Evolutionary conservation across 2,329 filamentous ascomycete species (phyloP), one percentile per base, ranked within the genome.

Genomic region (Albifimbria verrucaria): DNA sequence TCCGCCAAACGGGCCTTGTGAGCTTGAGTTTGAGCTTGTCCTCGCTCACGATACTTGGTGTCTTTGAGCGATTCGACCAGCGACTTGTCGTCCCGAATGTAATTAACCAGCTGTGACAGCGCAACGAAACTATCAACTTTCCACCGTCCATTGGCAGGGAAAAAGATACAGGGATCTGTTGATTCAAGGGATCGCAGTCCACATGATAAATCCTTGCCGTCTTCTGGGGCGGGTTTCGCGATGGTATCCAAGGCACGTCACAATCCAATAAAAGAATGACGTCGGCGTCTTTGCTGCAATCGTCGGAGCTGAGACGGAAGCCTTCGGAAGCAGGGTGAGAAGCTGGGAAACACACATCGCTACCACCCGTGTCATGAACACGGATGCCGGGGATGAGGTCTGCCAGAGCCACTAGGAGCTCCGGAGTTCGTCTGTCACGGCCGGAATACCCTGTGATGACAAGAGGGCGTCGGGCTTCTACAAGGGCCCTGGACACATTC

Each of bases 191-290:
- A 58, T 86, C 82, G 51, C 81, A 74, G 61, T 85, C 82, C 49
- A 86, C 73, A 59, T 85, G 82, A 68, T 79, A 83, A 51, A 85
- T 68, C 52, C 71, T 73, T 7, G 77, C 76, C 6, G 74, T 72
- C 15, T 72, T 63, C 2, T 65, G 65, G 1, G 82, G 82, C 55
- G 72, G 72, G 66, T 79, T 82, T 43, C 84, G 83, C 0, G 89
- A 92, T 23, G 85, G 84, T 54, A 96, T 91, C 89, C 90, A 96
- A 0, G 91, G 90, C 1, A 95, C 90, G 67, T 96, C 90, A 62
- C 89, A 92, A 68, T 95, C 88, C 22, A 93, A 66, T 4, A 95
- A 85, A 2, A 96, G 61, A 57, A 96, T 92, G 26, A 90, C 81
- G 67, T 95, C 91, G 1, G 91, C 89, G 1, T 83, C 82, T 55